Evolutionary conservation across 73 alveolate species (phyloP).

Genomic region (Uronychia binucleata): DNA sequence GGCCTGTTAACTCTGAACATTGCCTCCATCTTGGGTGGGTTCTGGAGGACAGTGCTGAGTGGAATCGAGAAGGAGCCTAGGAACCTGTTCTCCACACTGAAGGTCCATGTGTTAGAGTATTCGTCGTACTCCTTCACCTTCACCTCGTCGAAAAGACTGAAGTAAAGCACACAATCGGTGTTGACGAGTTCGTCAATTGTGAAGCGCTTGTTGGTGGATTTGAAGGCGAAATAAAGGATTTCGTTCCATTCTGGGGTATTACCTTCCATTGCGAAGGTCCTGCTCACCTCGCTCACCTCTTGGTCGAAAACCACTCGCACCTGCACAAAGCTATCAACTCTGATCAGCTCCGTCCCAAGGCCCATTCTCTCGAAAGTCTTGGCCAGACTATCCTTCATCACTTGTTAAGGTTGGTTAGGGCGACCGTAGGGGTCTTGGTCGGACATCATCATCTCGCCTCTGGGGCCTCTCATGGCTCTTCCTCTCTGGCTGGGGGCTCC

Average conservation of each 20-base stretch:
- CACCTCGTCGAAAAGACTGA: slow-evolving; percentile 92
- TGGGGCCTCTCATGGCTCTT: not conserved
- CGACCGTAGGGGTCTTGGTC: not conserved
- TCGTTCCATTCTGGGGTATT: slow-evolving; percentile 99
- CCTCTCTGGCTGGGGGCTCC: slow-evolving; percentile 4
- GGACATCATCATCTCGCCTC: not conserved
- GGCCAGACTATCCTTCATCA: not conserved
- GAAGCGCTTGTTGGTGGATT: slow-evolving; percentile 79
- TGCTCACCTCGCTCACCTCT: slow-evolving; percentile 40
- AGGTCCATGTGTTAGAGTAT: not conserved
- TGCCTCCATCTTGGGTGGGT: slow-evolving; percentile 92
- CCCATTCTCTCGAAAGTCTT: not conserved
- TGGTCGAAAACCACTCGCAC: slow-evolving; percentile 77
- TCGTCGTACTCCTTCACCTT: slow-evolving; percentile 28
- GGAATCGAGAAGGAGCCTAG: slow-evolving; percentile 90
- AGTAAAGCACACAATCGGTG: slow-evolving; percentile 82
- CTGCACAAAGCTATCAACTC: slow-evolving; percentile 85
- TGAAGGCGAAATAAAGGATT: slow-evolving; percentile 75
- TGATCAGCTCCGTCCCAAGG: not conserved
- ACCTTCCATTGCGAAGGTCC: slow-evolving; percentile 93
- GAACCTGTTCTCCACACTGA: slow-evolving; percentile 56
- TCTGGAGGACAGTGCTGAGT: slow-evolving; percentile 81
- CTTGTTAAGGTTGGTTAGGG: not conserved
- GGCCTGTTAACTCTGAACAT: slow-evolving; percentile 96
- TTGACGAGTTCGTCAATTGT: slow-evolving; percentile 90